These are phyloP conservation scores for Xylariaceae sp. DNA, from an alignment of 2,329 filamentous ascomycete species.

Conservation along the genomic window DNA sequence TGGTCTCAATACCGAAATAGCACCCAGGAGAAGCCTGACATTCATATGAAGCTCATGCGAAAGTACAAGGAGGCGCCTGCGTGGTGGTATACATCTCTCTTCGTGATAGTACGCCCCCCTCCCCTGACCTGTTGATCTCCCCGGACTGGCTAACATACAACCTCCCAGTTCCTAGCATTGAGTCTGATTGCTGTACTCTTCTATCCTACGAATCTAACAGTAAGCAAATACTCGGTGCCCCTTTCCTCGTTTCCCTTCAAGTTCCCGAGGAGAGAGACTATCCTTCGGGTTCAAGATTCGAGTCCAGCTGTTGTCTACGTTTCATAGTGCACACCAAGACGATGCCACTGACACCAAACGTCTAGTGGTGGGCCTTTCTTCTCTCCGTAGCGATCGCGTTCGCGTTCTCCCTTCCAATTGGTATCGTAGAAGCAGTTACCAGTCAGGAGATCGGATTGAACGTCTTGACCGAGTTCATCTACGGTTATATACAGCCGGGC, in stretches of 20 bases:
- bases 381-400: conserved; percentile 60
- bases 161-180: conserved; percentile 44
- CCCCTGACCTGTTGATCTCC: not conserved
- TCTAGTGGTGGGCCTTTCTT: conserved; percentile 63
- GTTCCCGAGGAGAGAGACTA: too few species aligned
- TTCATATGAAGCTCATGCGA: conserved; percentile 58
- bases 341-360: not conserved
- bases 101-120: conserved; percentile 42
- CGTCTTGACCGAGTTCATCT: conserved; percentile 68
- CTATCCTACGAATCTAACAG: conserved; percentile 59
- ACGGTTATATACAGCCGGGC: conserved; percentile 70
- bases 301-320: not conserved
- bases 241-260: not conserved
- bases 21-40: conserved; percentile 54
- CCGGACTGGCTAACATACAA: conserved; percentile 5
- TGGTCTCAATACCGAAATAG: conserved; percentile 57
- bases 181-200: conserved; percentile 51
- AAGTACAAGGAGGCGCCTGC: conserved; percentile 58
- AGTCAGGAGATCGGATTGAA: conserved; percentile 69
- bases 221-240: not conserved
- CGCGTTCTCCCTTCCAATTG: conserved; percentile 59
- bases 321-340: not conserved
- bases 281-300: not conserved
- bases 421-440: conserved; percentile 64
- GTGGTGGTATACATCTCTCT: conserved; percentile 59